Evolutionary conservation across 163 green algal species (phyloP).

Genomic region (Chlamydomonas reinhardtii): DNA sequence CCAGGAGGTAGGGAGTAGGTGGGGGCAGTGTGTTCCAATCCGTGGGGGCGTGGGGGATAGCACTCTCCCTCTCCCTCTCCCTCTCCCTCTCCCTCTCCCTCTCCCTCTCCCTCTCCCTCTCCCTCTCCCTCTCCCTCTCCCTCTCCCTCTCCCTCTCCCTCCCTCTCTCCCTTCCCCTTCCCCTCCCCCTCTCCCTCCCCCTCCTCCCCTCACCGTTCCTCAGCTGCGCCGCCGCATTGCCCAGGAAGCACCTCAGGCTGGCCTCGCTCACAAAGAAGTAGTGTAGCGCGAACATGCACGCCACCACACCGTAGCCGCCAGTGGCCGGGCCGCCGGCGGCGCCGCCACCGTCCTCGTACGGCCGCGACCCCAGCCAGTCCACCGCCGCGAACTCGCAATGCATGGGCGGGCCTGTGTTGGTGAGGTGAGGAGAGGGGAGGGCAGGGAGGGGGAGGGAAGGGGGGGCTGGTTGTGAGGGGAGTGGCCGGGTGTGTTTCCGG

Average conservation of each 20-base stretch:
- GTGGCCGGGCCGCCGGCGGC: too few species aligned
- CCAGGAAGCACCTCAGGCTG: constrained; percentile 68
- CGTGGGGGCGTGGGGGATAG: too few species aligned
- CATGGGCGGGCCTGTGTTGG: background rate
- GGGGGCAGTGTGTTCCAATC: too few species aligned
- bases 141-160: too few species aligned
- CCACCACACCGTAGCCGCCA: constrained; percentile 81
- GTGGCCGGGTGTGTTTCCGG: background rate
- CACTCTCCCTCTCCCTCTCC: too few species aligned
- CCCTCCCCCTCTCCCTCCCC: too few species aligned
- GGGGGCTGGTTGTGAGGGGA: background rate
- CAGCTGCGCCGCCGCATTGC: constrained; percentile 67
- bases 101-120: too few species aligned
- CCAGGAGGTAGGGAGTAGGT: too few species aligned
- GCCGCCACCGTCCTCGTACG: constrained; percentile 55
- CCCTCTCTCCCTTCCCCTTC: background rate
- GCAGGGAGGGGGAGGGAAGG: background rate
- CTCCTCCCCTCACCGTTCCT: constrained; percentile 47
- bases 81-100: too few species aligned
- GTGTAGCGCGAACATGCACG: constrained; percentile 97
- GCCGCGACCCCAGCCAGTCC: constrained; percentile 70
- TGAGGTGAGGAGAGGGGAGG: too few species aligned
- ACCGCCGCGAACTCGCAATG: constrained; percentile 73
- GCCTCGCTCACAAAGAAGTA: constrained; percentile 93
- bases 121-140: too few species aligned